Conservation (phyloP, 768 basidiomycete genomes). For the Leccinum arenicola region DNA sequence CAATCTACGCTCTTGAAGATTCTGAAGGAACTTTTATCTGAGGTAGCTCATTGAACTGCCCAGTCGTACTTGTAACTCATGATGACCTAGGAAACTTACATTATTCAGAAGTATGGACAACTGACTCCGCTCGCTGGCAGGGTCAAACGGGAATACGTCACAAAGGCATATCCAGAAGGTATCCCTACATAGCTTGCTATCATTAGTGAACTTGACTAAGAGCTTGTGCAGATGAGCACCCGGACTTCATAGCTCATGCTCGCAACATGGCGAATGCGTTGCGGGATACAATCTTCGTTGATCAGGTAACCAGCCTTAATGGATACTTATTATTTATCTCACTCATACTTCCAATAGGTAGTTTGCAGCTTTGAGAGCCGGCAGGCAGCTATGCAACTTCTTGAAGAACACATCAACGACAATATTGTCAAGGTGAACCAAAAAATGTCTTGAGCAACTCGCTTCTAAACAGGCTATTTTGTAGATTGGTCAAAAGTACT, state of each 20-base stretch:
- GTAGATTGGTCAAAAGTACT: slow-evolving; percentile 77
- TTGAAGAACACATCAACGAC: slow-evolving; percentile 87
- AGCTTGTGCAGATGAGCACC: slow-evolving; percentile 59
- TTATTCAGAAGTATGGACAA: slow-evolving; percentile 68
- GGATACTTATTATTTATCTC: neutral
- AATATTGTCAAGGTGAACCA: slow-evolving; percentile 81
- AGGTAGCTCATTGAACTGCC: slow-evolving; percentile 40
- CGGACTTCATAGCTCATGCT: slow-evolving; percentile 72
- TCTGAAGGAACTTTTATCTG: slow-evolving; percentile 66
- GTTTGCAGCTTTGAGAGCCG: slow-evolving; percentile 50
- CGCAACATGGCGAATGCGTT: slow-evolving; percentile 60
- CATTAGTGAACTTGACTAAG: neutral
- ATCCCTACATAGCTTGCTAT: neutral
- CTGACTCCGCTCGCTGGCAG: slow-evolving; percentile 56
- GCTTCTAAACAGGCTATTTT: slow-evolving; percentile 1
- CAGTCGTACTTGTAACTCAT: neutral
- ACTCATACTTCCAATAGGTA: slow-evolving; percentile 36
- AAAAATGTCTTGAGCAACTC: neutral
- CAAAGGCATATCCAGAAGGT: slow-evolving; percentile 71
- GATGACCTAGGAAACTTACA: slow-evolving; percentile 59
- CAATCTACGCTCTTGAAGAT: slow-evolving; percentile 83
- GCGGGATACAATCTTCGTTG: slow-evolving; percentile 79
- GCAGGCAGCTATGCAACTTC: slow-evolving; percentile 62
- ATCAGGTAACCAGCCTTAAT: slow-evolving; percentile 54
- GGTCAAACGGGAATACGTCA: slow-evolving; percentile 53